Evolutionary conservation across 768 basidiomycete genomes (phyloP), one percentile per base, ranked within the genome.

Genomic region (Grammothele lineata): DNA sequence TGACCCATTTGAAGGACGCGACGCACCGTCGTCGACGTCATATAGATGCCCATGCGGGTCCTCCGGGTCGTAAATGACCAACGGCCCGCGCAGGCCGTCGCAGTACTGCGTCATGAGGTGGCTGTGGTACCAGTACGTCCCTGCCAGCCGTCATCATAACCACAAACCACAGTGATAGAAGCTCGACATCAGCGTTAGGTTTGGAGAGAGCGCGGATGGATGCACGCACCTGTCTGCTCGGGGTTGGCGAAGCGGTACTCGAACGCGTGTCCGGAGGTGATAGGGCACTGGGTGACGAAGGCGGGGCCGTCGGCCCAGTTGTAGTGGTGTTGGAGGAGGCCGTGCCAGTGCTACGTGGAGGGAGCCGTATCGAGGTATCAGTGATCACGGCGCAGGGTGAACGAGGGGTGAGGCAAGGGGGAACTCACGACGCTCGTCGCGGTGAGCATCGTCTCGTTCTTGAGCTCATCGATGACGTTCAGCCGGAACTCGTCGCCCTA

Each of bases 231-330:
- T 19, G 65, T 40, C 47, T 69, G 67, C 41, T 48, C 45, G 11
- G 43, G 39, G 15, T 57, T 50, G 7, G 40, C 34, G 52, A 69
- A 71, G 21, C 69, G 61, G 43, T 78, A 73, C 42, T 62, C 51
- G 60, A 67, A 71, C 0, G 70, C 69, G 26, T 68, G 27, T 3
- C 66, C 68, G 0, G 75, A 43, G 17, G 51, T 46, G 27, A 66
- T 63, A 2, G 65, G 65, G 37, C 65, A 66, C 44, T 66, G 65
- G 53, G 70, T 76, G 26, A 76, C 75, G 47, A 75, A 75, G 2
- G 68, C 57, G 11, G 66, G 35, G 6, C 77, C 77, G 39, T 79
- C 77, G 39, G 71, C 74, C 26, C 69, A 63, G 4, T 70, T 71
- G 12, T 67, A 63, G 10, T 62, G 60, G 15, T 63, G 47, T 51